Evolutionary conservation across 2,329 filamentous ascomycete species (phyloP), one percentile per base, ranked within the genome.

Genomic region (Chalaropsis thielavioides): DNA sequence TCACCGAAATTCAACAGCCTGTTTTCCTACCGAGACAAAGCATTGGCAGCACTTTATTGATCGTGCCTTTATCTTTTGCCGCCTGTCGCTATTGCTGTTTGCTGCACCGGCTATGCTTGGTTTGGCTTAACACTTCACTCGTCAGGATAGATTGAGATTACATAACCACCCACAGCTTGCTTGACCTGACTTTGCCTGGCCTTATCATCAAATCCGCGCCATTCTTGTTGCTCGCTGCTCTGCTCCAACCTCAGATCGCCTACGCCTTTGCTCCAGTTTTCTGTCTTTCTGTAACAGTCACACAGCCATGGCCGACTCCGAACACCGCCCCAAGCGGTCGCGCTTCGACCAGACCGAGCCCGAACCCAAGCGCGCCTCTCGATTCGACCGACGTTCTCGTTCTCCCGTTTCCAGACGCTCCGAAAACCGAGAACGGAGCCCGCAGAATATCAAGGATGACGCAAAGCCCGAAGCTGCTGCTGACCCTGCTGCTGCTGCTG

Each of bases 281-380:
- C 19, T 41, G 38, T 41, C n/a, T 31, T n/a, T 31, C 41, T 46
- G 24, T 27, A 22, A 8, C 19, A 62, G 27, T 31, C 8, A 19
- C 31, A 24, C 27, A 35, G 69, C 41, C 64, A 77, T 95, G 90
- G 84, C 88, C 69, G 90, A 94, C 71, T 81, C 87, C 68, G 88
- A 92, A 70, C 83, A 86, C 73, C 84, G 85, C 67, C 78, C 80
- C 67, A 95, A 95, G 80, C 88, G 91, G 68, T 96, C 91, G 72
- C 90, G 92, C 75, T 96, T 97, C 76, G 92, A 97, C 74, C 90
- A 95, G 75, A 94, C 86, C 59, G 90, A 92, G 73, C 85, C 89
- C 5, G 90, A 94, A 72, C 84, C 88, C 66, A 87, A 86, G 72
- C 81, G 85, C 70, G 73, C 82, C 54, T 95, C 91, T 61, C 84